phyloP scores from a whole-genome alignment of 2,329 filamentous ascomycete genomes.

The Calonectria crousiana region DNA sequence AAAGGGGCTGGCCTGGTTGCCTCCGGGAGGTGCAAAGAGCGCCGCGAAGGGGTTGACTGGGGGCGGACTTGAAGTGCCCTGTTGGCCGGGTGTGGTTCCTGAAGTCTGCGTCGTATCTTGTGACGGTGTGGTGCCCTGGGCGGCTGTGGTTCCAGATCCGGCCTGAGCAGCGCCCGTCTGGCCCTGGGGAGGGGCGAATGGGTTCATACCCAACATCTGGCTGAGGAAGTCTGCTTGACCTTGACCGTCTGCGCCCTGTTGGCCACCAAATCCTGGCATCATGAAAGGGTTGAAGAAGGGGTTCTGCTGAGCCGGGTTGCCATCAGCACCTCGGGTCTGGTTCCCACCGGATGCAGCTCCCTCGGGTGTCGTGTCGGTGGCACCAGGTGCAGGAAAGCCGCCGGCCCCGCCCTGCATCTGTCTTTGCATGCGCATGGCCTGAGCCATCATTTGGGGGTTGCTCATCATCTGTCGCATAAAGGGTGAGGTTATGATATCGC shows the following conservation, averaged over 20 bases:
- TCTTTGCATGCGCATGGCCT: conserved; percentile 85
- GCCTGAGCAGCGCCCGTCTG: conserved; percentile 45
- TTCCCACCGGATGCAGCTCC: conserved; percentile 48
- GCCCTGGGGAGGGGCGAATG: conserved; percentile 43
- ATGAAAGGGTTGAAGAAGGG: conserved; percentile 56
- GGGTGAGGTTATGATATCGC: conserved; percentile 89
- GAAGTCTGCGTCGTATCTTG: conserved; percentile 39
- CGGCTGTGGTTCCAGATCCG: conserved; percentile 44
- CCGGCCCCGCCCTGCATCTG: conserved; percentile 70
- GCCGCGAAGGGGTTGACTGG: conserved; percentile 76
- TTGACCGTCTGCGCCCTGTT: conserved; percentile 28
- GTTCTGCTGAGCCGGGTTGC: conserved; percentile 50
- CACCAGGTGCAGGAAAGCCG: conserved; percentile 89
- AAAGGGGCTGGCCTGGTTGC: conserved; percentile 54
- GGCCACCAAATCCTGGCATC: conserved; percentile 40
- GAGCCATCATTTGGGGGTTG: conserved; percentile 85
- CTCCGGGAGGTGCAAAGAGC: conserved; percentile 63
- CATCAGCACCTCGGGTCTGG: conserved; percentile 45
- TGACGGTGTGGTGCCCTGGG: conserved; percentile 40
- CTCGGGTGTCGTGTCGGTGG: conserved; percentile 86
- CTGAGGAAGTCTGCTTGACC: conserved; percentile 23
- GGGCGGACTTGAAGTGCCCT: conserved; percentile 50
- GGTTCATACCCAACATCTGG: conserved; percentile 47
- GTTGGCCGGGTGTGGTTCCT: conserved; percentile 36
- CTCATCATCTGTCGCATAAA: conserved; percentile 94